phyloP scores from a whole-genome alignment of 164 flowering plant species.

The Dillenia suffruticosa region DNA sequence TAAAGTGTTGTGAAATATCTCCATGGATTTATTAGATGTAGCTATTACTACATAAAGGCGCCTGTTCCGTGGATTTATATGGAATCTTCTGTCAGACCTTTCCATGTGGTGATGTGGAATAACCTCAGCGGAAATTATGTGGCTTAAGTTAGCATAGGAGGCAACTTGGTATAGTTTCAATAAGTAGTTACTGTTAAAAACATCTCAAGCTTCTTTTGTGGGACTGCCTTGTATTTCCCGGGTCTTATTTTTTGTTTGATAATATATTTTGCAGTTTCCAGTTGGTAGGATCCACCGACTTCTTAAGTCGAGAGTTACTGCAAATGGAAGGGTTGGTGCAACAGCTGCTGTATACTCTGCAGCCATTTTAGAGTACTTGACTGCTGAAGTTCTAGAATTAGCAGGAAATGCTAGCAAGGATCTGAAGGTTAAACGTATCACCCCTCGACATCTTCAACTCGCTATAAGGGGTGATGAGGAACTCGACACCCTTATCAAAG shows the following conservation, averaged over 20 bases:
- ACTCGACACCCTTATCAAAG: slow-evolving; percentile 6
- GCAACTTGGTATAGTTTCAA: too few relatives aligned
- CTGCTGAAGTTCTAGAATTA: slow-evolving; percentile 4
- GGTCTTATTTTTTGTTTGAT: neutral
- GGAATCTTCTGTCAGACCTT: too few relatives aligned
- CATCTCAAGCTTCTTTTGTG: too few relatives aligned
- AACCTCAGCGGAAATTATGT: too few relatives aligned
- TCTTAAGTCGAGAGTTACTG: slow-evolving; percentile 1
- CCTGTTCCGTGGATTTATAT: too few relatives aligned
- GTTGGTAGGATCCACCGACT: slow-evolving; percentile 3
- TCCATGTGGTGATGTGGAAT: too few relatives aligned
- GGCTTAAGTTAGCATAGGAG: too few relatives aligned
- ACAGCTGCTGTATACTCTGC: slow-evolving; percentile 8
- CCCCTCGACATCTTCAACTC: slow-evolving; percentile 6
- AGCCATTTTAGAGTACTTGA: slow-evolving; percentile 6
- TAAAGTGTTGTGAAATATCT: too few relatives aligned
- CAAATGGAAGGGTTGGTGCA: slow-evolving; percentile 6
- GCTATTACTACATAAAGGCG: too few relatives aligned
- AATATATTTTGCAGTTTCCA: neutral
- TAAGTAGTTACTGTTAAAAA: too few relatives aligned
- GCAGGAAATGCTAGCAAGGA: slow-evolving; percentile 9
- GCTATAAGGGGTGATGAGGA: slow-evolving; percentile 6
- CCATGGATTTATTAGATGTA: too few relatives aligned
- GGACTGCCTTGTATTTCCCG: neutral
- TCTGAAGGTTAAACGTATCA: slow-evolving; percentile 6